Base-by-base conservation (phyloP, 1,284 basidiomycete genomes). In the Hemileia vastatrix region DNA sequence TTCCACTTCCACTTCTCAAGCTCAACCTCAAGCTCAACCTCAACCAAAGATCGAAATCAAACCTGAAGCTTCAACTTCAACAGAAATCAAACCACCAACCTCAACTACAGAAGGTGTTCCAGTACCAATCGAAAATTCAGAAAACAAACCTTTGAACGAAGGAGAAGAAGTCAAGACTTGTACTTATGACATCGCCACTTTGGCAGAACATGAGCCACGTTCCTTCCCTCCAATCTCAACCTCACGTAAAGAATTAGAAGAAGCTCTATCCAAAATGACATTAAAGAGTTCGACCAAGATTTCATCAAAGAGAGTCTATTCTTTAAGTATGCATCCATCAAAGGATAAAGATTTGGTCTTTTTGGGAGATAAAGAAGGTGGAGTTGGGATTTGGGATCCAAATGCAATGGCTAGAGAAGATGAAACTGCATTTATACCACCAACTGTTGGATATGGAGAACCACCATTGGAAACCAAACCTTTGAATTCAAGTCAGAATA, bases 381-480 rank as follows among this genome's bases (percentile, higher is more conserved):
- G 57, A 2, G 67, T 75, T 27, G 71, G 72, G 6, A 66, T 74
- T 0, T 75, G 73, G 73, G 70, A 74, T 47, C 69, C 72, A 9
- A 49, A 61, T 6, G 66, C 67, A 0, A 53, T 52, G 6, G 5
- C n/a, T 15, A 45, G 36, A 15, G 59, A 61, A 27, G 51, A 54
- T 3, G 27, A n/a, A 18, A 49, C 18, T 11, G 48, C 23, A 2
- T 27, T 27, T 27, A 27, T 27, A 27, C 27, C 27, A 27, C 27
- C 27, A 27, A 27, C 27, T 27, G 27, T 27, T 27, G 27, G 27
- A 27, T 27, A 27, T 27, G 27, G 27, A 27, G 27, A 27, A 27
- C 27, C 27, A 27, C 27, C 27, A 27, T 27, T 27, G 27, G 27
- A 27, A 27, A 27, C 27, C 27, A 27, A 27, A 27, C 27, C 27